phyloP scores from a whole-genome alignment of 768 basidiomycete genomes.

The Mycena olivaceomarginata region DNA sequence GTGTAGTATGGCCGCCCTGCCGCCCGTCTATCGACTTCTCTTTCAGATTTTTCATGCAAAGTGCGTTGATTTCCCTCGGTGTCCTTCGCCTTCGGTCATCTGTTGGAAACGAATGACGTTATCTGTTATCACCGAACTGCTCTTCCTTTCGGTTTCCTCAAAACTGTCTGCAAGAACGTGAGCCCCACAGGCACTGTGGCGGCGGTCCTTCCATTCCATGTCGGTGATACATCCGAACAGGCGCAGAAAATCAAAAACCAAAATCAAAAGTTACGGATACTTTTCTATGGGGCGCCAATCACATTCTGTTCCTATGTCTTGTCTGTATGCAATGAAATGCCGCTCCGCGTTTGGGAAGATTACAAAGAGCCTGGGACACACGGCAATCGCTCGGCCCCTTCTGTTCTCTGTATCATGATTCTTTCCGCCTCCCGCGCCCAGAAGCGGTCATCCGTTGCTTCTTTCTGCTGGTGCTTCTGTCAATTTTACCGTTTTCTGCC shows the following conservation, averaged over 20 bases:
- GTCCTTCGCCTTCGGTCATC: neutral
- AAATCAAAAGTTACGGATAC: neutral
- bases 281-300: neutral
- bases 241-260: neutral
- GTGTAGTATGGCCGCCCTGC: neutral
- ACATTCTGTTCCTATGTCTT: neutral
- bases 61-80: neutral
- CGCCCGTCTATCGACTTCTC: neutral
- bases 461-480: neutral
- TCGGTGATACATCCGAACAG: neutral
- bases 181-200: slow-evolving; percentile 20
- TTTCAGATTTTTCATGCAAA: neutral
- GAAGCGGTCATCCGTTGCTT: slow-evolving; percentile 3
- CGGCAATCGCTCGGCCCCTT: neutral
- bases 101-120: slow-evolving; percentile 1
- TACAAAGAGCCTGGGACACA: too few relatives aligned
- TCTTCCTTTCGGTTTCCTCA: neutral
- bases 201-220: slow-evolving; percentile 23
- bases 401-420: neutral
- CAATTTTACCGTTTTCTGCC: neutral
- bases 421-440: neutral
- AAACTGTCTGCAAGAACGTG: slow-evolving; percentile 7
- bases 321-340: too few relatives aligned
- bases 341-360: too few relatives aligned
- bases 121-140: slow-evolving; percentile 10